Evolutionary conservation across 163 green algal species (phyloP), one percentile per base, ranked within the genome.

Genomic region (Chlamydomonas reinhardtii): DNA sequence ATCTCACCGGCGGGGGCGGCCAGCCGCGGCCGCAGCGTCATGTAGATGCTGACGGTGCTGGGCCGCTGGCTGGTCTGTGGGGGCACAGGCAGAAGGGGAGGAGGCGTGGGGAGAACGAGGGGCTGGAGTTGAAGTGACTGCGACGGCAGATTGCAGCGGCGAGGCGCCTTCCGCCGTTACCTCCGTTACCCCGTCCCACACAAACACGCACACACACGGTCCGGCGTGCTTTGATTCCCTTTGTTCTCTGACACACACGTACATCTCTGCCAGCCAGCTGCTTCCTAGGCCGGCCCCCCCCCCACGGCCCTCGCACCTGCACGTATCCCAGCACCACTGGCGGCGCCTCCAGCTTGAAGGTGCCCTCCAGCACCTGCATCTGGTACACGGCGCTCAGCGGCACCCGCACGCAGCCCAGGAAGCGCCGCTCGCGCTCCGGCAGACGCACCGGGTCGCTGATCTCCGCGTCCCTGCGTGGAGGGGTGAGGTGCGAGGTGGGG

Each of bases 351-450:
- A 93, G 83, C 88, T 88, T 89, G 88, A 94, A 93, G 0, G 77
- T 88, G 11, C 91, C 91, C 27, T 91, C 84, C 74, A 94, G 71
- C 59, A 91, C 85, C 74, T 91, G 86, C 83, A 91, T 79, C 86
- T 94, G 91, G 89, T 94, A 94, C 2, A 94, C 56, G 0, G 91
- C 88, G 11, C 78, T 87, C 43, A 94, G 81, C 22, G 91, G 90
- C 70, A 94, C 35, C 2, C 78, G 78, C 31, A 93, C 27, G 88
- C 91, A 93, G 72, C 91, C 91, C 81, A 94, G 85, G 82, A 92
- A 94, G 39, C 92, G 88, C 27, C 92, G 76, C 88, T 93, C 90
- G 27, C 90, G 74, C 89, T 94, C 90, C 12, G 91, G 91, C 68
- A 87, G 90, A 16, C 74, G 77, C 61, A 93, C 72, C 11, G 86